Evolutionary conservation across 1,284 basidiomycete genomes (phyloP), one percentile per base, ranked within the genome.

Genomic region (Apiotrichum montevideense): DNA sequence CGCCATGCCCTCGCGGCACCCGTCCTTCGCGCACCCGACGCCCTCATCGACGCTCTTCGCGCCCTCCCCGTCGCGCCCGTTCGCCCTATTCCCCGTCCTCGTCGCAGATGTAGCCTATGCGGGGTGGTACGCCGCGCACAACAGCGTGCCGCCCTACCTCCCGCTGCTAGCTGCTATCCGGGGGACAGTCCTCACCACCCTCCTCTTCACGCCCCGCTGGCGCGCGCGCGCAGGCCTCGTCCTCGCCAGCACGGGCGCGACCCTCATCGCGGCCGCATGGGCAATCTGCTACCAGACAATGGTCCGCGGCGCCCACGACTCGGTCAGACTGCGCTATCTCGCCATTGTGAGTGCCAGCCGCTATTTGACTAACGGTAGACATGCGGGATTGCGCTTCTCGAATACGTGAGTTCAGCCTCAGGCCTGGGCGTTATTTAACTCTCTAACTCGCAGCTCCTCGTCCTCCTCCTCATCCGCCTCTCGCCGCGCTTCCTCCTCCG

Each of bases 401-500:
- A 60, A 47, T 60, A 56, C n/a, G 58, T 60, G 48, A 45, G 58
- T 55, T 21, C 21, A 21, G 21, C 21, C 21, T 21, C 21, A 21
- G 21, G 21, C 21, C 21, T 21, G 21, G 21, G 21, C 21, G 21
- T 21, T 21, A 21, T 21, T 21, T 21, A 21, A 21, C 21, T 21
- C 21, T 21, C 21, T 21, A 21, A 21, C 21, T 21, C 21, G 21
- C 55, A 60, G 58, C 39, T 60, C 55, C 51, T 56, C 55, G 56
- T 48, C 52, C 55, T 60, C 48, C 48, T 60, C 45, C 58, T 60
- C 41, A 49, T 60, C 35, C 58, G 58, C 48, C 54, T 60, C 2
- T 6, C 46, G 3, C 47, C 43, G 6, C 46, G 15, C 3, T 60
- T 56, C 42, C 4, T 42, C 7, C 35, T 56, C 4, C 58, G 58